Base-by-base conservation (phyloP, 2,329 filamentous ascomycete species). In the Cladosporium velox region DNA sequence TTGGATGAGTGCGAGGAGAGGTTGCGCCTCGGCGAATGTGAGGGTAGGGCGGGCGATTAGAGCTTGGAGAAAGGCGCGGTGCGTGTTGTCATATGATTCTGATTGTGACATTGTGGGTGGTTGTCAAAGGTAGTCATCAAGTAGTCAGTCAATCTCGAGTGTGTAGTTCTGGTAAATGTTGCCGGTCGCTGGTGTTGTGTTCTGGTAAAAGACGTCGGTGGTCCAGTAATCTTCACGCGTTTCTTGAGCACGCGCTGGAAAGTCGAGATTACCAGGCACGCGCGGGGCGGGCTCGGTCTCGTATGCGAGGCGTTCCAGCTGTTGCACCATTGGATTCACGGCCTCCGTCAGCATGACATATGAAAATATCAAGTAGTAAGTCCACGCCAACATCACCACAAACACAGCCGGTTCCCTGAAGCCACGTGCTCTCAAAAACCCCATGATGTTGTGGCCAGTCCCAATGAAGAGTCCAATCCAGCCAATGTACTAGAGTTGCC, bases 41-140 rank as follows among this genome's bases (percentile, higher is more conserved):
- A 98, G 84, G 54, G 88, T 87, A 26, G 91, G 90, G 59, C 89
- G 88, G 3, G 91, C 88, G 77, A 97, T 84, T 71, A 99, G 88
- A 59, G 91, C 91, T 79, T 99, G 95, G 0, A 98, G 83, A 75
- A 99, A 97, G 10, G 94, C 93, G 66, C 92, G 90, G 77, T 97
- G 91, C 68, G 84, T 85, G 75, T 96, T 83, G 72, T 84, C 80
- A 73, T 88, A 89, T 4, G 61, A 49, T 47, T 47, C 41, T 21
- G 41, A 47, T 47, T 47, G 41, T 12, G 41, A 24, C 41, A 47
- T 47, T 47, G n/a, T 12, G 41, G 7, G 41, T 47, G 41, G n/a
- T 47, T 47, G 41, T 47, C n/a, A 47, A 47, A 47, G 41, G 41
- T 24, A 47, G n/a, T 47, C 41, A 47, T 47, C 1, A 47, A 47